A percentile compares a stretch with the other conserved stretches of the same genome.
These are phyloP conservation scores for Kuraishia capsulata DNA, from an alignment of 805 yeast genomes.

Conservation along the genomic window DNA sequence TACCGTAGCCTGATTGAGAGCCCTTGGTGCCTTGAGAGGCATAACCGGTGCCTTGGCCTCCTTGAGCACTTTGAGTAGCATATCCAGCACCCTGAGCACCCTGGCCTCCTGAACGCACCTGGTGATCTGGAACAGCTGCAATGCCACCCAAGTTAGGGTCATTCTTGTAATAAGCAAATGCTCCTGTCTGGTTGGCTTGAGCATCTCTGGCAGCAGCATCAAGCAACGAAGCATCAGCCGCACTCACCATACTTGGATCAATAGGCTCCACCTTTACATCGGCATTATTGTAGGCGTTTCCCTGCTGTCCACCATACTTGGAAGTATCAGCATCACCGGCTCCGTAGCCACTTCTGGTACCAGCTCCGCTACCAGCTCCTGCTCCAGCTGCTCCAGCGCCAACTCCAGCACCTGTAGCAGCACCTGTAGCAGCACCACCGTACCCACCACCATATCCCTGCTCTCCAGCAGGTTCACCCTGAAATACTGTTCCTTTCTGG, in stretches of 20 bases:
- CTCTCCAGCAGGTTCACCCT: not conserved
- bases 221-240: not conserved
- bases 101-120: no score
- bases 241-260: not conserved
- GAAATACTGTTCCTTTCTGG: not conserved
- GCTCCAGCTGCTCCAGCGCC: not conserved
- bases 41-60: no score
- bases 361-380: not conserved
- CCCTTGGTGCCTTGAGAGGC: no score
- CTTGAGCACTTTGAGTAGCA: no score
- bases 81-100: no score
- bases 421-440: not conserved
- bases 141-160: not conserved
- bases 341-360: not conserved
- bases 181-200: not conserved
- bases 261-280: not conserved
- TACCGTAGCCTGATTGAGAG: no score
- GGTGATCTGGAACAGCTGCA: not conserved
- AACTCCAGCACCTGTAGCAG: not conserved
- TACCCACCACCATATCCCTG: not conserved
- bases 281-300: not conserved
- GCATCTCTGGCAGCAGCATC: not conserved
- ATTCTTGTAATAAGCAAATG: not conserved
- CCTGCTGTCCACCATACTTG: not conserved
- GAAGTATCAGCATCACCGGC: not conserved